Percentiles rank a stretch among this genome's conserved stretches.
phyloP scores from a whole-genome alignment of 768 basidiomycete species.

The Myochromella boudieri region DNA sequence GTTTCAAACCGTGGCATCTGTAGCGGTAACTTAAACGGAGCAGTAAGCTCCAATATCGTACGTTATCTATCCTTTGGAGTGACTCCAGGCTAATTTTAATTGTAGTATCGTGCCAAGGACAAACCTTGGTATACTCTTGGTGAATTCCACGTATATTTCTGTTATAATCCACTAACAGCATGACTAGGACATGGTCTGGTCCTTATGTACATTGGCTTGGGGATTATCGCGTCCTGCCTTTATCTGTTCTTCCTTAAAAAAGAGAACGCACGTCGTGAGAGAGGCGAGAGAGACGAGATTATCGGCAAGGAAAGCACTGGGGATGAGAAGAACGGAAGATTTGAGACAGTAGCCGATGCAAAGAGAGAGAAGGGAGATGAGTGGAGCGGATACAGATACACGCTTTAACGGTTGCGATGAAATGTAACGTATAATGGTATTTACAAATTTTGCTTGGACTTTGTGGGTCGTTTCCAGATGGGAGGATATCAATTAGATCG shows the following conservation, averaged over 20 bases:
- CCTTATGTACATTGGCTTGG: conserved; percentile 69
- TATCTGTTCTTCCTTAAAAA: conserved; percentile 44
- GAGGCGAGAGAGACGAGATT: conserved; percentile 68
- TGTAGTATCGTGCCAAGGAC: conserved; percentile 62
- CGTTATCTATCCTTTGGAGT: conserved; percentile 30
- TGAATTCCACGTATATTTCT: conserved; percentile 8
- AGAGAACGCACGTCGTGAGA: conserved; percentile 67
- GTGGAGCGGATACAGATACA: conserved; percentile 79
- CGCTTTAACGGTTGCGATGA: too few relatives aligned
- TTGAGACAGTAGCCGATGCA: conserved; percentile 58
- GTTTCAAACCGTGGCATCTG: conserved; percentile 1
- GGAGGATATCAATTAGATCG: too few relatives aligned
- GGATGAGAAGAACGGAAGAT: conserved; percentile 55
- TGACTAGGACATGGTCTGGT: conserved; percentile 44
- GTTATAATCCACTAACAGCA: background rate
- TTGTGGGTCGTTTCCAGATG: too few relatives aligned
- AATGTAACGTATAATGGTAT: too few relatives aligned
- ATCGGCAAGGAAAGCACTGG: conserved; percentile 48
- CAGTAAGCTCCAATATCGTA: conserved; percentile 75
- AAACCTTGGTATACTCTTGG: conserved; percentile 67
- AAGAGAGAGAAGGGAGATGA: conserved; percentile 69
- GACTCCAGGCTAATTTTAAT: background rate
- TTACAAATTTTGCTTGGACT: too few relatives aligned
- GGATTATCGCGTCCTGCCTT: conserved; percentile 45
- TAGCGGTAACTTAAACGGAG: conserved; percentile 74